Base-by-base conservation (phyloP, 2,329 filamentous ascomycete species). In the Trichoderma sp. region DNA sequence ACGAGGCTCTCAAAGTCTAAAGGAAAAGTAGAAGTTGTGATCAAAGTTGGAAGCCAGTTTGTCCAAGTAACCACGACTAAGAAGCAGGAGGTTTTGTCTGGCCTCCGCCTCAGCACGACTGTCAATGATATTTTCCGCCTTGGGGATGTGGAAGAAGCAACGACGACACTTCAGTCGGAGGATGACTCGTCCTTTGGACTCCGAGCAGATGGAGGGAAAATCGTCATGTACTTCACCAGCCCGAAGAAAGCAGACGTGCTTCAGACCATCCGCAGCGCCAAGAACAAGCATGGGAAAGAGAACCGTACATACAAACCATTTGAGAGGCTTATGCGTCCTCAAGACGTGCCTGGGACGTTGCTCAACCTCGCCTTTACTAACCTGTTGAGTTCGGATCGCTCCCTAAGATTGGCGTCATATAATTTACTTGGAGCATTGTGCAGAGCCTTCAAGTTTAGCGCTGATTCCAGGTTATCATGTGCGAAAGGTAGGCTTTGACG, bases 141-240 rank as follows among this genome's bases (percentile, higher is more conserved):
- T 4, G 83, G 86, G 4, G 89, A 91, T 66, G 84, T 91, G 15
- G 89, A 91, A 68, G 89, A 91, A 77, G 86, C 87, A 5, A 84
- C 88, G 5, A 87, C 86, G 3, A 87, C 86, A 2, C 87, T 89
- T 64, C 84, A 88, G 68, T 86, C 85, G 0, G 89, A 90, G 68
- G 88, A 91, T 68, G 88, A 90, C 70, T 87, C 86, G 3, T 86
- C 88, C 1, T 91, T 91, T 75, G 89, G 88, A 1, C 78, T 91
- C 32, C 83, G 88, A 59, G 88, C 88, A 3, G 89, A 91, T 72
- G 89, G 87, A 70, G 89, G 89, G 71, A 90, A 89, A 77, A 88
- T 90, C 59, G 85, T 90, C 64, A 90, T 91, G 88, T 90, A 88
- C 74, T 91, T 91, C 75, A 89, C 88, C 19, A 90, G 89, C 71